Evolutionary conservation across 1,139 yeast genomes (phyloP).

Genomic region (Lodderomyces beijingensis): DNA sequence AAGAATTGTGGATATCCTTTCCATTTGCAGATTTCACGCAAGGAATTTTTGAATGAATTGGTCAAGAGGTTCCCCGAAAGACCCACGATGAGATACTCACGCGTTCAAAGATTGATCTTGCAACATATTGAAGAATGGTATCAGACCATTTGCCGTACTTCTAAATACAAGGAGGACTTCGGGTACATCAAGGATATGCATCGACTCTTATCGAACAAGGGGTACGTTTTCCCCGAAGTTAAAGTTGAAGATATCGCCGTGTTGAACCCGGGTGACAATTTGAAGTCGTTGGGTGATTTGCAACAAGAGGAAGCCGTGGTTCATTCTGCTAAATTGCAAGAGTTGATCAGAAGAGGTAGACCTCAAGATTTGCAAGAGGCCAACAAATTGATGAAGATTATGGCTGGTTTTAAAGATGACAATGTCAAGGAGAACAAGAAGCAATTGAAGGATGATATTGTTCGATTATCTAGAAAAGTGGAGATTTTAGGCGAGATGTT

Average conservation of each 20-base stretch:
- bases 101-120: slow-evolving; percentile 78
- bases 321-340: slow-evolving; percentile 93
- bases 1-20: slow-evolving; percentile 98
- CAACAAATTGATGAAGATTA: slow-evolving; percentile 90
- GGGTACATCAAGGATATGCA: slow-evolving; percentile 96
- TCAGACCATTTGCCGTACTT: slow-evolving; percentile 87
- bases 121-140: slow-evolving; percentile 97
- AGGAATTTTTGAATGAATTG: slow-evolving; percentile 88
- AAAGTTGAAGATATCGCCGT: slow-evolving; percentile 91
- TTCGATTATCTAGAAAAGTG: slow-evolving; percentile 81
- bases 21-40: slow-evolving; percentile 90
- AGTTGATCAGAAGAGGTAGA: slow-evolving; percentile 89
- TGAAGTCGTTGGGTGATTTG: slow-evolving; percentile 84
- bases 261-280: slow-evolving; percentile 82
- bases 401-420: slow-evolving; percentile 97
- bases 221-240: slow-evolving; percentile 86
- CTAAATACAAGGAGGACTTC: slow-evolving; percentile 86
- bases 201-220: slow-evolving; percentile 80
- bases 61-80: slow-evolving; percentile 93
- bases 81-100: slow-evolving; percentile 82
- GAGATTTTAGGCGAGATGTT: slow-evolving; percentile 90
- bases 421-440: slow-evolving; percentile 63
- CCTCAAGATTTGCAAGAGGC: slow-evolving; percentile 97
- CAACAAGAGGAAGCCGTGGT: slow-evolving; percentile 91
- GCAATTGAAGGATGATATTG: slow-evolving; percentile 79